Base-by-base conservation (phyloP, 2,329 filamentous ascomycete species). In the Scopulariopsis brevicaulis region DNA sequence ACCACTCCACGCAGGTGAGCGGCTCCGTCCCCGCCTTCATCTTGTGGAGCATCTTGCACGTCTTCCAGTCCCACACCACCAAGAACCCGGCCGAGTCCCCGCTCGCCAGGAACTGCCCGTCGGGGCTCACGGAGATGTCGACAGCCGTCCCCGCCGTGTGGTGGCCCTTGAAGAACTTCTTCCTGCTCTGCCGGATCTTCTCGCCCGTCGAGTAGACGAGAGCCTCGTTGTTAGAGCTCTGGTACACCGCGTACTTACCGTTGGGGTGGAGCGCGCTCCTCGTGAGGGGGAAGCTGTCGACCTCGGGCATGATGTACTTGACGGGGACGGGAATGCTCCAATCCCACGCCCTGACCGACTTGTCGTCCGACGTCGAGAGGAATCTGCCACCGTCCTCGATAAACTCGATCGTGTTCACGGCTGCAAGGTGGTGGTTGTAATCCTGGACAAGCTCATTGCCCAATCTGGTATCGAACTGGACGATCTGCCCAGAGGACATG, bases 31-130 rank as follows among this genome's bases (percentile, higher is more conserved):
- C 85, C 25, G 90, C 92, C 73, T 88, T 83, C 63, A 99, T 84
- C 79, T 97, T 97, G 74, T 96, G 90, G 73, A 90, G 96, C 91
- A 99, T 93, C 75, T 96, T 97, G 71, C 93, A 96, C 46, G 91
- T 96, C 82, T 99, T 99, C 90, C 92, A 99, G 73, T 97, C 94
- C 90, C 92, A 99, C 74, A 97, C 96, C 73, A 89, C 96, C 54
- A 96, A 84, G 66, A 83, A 96, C 40, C 95, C 94, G 18, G 83
- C 90, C 56, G 84, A 89, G 71, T 99, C 94, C 61, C 94, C 94
- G 20, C 83, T 89, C 22, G 85, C 87, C 58, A 99, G 77, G 70
- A 96, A 96, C 68, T 96, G 90, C 0, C 94, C 94, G 69, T 97
- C 94, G 1, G 92, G 90, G 65, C 85, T 90, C 68, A 95, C 87